Conservation (phyloP, 176 grass and related monocot genomes). For the Microstegium vimineum region DNA sequence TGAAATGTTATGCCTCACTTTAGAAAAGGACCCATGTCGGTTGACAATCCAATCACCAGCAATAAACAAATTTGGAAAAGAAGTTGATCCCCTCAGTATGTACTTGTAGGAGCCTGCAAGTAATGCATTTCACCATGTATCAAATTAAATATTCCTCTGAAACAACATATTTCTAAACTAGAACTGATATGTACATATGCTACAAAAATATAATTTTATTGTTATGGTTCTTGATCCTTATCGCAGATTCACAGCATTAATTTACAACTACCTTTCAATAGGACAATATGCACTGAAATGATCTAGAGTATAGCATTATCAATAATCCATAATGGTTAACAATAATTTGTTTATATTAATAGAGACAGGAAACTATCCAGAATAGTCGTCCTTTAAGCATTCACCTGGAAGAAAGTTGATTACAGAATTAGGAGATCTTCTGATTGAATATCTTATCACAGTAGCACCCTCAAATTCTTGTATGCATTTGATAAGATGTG, state of each 20-base stretch:
- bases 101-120: slow-evolving; percentile 72
- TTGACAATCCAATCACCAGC: slow-evolving; percentile 90
- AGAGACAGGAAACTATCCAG: neutral
- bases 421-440: slow-evolving; percentile 54
- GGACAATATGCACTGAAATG: neutral
- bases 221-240: slow-evolving; percentile 19
- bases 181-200: neutral
- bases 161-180: neutral
- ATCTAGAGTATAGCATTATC: neutral
- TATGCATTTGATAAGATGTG: slow-evolving; percentile 56
- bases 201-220: neutral
- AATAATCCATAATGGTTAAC: neutral
- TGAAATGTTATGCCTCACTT: slow-evolving; percentile 40
- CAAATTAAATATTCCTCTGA: slow-evolving; percentile 3
- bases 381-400: neutral
- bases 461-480: slow-evolving; percentile 63
- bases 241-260: neutral
- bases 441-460: slow-evolving; percentile 49
- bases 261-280: neutral
- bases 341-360: neutral
- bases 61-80: slow-evolving; percentile 81
- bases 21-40: slow-evolving; percentile 83
- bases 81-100: slow-evolving; percentile 63
- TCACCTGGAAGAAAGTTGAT: slow-evolving; percentile 80
- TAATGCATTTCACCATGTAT: neutral